These are phyloP conservation scores for Aurantiochytrium sp. DNA, from an alignment of 108 stramenopile genomes.

Conservation along the genomic window DNA sequence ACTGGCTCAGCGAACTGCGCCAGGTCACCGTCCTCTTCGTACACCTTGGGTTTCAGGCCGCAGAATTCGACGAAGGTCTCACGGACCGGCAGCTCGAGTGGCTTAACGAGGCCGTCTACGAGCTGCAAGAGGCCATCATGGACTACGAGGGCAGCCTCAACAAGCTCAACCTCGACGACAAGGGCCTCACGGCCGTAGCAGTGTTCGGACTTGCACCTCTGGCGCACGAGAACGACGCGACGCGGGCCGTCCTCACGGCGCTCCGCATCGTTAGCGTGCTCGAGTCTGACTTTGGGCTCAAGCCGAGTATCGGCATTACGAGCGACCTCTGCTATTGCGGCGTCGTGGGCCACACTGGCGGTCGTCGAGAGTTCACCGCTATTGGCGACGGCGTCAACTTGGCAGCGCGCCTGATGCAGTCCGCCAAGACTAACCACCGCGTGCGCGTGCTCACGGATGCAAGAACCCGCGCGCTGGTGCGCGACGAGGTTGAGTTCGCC, in stretches of 20 bases:
- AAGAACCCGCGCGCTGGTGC: neutral
- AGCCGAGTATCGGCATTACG: neutral
- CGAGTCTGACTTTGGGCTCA: neutral
- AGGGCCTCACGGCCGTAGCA: neutral
- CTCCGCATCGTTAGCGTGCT: neutral
- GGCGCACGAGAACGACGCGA: neutral
- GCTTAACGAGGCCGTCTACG: neutral
- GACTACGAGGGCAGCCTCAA: neutral
- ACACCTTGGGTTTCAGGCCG: neutral
- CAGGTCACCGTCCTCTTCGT: neutral
- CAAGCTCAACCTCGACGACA: neutral
- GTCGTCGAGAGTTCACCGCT: neutral
- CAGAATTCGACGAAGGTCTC: neutral
- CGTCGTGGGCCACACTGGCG: neutral
- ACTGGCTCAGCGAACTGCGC: neutral
- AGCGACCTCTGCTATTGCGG: neutral
- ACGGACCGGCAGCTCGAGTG: neutral
- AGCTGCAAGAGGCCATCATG: neutral
- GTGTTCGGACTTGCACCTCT: neutral
- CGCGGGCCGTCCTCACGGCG: neutral
- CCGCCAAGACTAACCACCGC: neutral
- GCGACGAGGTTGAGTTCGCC: neutral
- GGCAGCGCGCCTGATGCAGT: neutral
- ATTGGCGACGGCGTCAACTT: neutral
- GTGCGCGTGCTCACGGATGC: neutral